Base-by-base conservation (phyloP, 306 rosid genomes). In the Calophaca sinica region DNA sequence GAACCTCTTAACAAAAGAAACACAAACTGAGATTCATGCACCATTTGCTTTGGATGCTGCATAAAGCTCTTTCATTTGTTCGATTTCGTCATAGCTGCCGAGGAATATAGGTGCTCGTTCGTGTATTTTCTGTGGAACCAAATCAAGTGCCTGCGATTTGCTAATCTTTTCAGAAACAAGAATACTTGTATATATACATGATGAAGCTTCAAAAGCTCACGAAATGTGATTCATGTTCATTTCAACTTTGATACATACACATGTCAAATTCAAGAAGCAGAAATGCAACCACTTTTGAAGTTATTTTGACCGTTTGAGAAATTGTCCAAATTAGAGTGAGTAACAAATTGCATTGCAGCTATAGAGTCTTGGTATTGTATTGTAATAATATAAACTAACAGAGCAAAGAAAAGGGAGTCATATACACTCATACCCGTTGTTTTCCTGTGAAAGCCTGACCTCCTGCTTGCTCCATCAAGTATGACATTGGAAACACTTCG, bases 401-500 rank as follows among this genome's bases (percentile, higher is more conserved):
- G 31, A 54, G 9, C 36, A 46, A 75, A 52, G 72, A 6, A 33
- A 52, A 45, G 13, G 39, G 61, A 33, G 3, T 49, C 4, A 0
- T 55, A 7, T 38, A 4, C 5, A 36, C 3, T 62, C 28, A 46
- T 90, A 94, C 98, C 88, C 98, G 74, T 77, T 83, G 85, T 76
- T 87, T 94, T 79, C 98, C 98, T 0, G 98, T 94, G 87, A 91
- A 94, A 31, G 94, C 87, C 69, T 91, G 97, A 72, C 94, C 97
- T 75, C 97, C 96, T 28, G 98, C 98, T 81, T 87, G 93, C 86
- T 94, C 98, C 88, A 94, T 74, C 88, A 94, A 83, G 85, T 83
- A 94, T 20, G 97, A 92, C 98, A 94, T 90, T 4, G 98, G 98
- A 71, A 94, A 91, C 7, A 94, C 98, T 80, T 91, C 98, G 41